These are phyloP conservation scores for Pythium dissimile DNA, from an alignment of 352 stramenopile species.

Conservation along the genomic window DNA sequence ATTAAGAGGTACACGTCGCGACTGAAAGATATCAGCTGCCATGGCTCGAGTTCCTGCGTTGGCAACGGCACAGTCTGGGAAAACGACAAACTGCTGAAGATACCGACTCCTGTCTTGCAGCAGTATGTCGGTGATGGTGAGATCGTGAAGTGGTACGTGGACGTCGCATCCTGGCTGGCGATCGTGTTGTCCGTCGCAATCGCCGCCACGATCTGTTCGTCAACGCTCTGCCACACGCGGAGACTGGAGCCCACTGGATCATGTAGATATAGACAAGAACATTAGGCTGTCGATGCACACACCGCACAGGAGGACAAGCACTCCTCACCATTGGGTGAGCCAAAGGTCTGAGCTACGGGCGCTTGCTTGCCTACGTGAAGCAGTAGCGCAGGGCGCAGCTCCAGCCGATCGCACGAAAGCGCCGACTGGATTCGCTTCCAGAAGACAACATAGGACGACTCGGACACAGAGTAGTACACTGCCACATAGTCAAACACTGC, in stretches of 20 bases:
- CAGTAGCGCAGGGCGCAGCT: neutral
- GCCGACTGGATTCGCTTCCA: slow-evolving; percentile 36
- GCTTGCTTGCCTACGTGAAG: slow-evolving; percentile 2
- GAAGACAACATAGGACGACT: slow-evolving; percentile 36
- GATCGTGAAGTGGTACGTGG: slow-evolving; percentile 35
- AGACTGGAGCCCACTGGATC: slow-evolving; percentile 26
- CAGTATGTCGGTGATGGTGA: slow-evolving; percentile 35
- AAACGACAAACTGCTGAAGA: slow-evolving; percentile 35
- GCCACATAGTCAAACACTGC: neutral
- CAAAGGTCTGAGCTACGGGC: neutral
- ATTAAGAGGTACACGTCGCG: slow-evolving; percentile 38
- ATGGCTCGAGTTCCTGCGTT: slow-evolving; percentile 34
- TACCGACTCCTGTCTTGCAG: neutral
- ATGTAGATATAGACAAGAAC: neutral
- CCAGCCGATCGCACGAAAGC: neutral
- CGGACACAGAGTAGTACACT: slow-evolving; percentile 54
- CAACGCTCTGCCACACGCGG: slow-evolving; percentile 56
- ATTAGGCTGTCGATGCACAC: neutral
- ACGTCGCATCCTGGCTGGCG: slow-evolving; percentile 20
- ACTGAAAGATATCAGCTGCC: slow-evolving; percentile 36
- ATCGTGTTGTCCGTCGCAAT: slow-evolving; percentile 29
- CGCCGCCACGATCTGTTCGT: slow-evolving; percentile 43
- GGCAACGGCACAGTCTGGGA: slow-evolving; percentile 27
- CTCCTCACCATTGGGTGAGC: slow-evolving; percentile 4
- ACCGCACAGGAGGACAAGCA: too few species aligned